These are phyloP conservation scores for Recurvomyces mirabilis DNA, from an alignment of 495 filamentous ascomycete species.

Conservation along the genomic window DNA sequence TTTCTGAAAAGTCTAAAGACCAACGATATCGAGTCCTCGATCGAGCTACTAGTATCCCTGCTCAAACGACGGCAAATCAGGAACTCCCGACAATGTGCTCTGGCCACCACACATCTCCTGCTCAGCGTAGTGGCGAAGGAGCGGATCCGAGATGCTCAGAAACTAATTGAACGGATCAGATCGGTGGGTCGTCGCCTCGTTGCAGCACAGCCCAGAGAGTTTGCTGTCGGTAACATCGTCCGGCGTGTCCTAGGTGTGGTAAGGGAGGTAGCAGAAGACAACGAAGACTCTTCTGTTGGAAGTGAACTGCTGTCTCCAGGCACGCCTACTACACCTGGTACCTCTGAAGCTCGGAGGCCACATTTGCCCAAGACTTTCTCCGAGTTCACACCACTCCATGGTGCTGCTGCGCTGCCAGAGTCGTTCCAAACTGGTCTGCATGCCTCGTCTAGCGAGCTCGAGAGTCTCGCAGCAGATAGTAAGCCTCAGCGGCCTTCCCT, in stretches of 20 bases:
- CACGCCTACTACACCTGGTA: too few species aligned
- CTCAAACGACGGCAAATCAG: slow-evolving; percentile 83
- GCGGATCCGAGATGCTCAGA: slow-evolving; percentile 58
- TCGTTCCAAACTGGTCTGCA: not conserved
- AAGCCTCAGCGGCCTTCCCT: slow-evolving; percentile 43
- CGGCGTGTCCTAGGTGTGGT: slow-evolving; percentile 81
- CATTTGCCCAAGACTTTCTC: slow-evolving; percentile 29
- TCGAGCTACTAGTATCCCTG: slow-evolving; percentile 73
- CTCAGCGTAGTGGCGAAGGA: slow-evolving; percentile 64
- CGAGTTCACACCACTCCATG: slow-evolving; percentile 35
- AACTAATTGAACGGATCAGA: slow-evolving; percentile 67
- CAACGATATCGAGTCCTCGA: slow-evolving; percentile 62
- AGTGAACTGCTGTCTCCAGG: too few species aligned
- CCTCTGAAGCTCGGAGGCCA: slow-evolving; percentile 28
- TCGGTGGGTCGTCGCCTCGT: slow-evolving; percentile 61
- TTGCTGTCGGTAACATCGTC: slow-evolving; percentile 88
- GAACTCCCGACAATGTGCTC: slow-evolving; percentile 75
- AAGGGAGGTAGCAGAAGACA: slow-evolving; percentile 71
- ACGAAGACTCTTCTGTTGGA: slow-evolving; percentile 47
- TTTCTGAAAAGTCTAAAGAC: slow-evolving; percentile 68
- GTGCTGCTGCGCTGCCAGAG: slow-evolving; percentile 27
- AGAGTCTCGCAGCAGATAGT: slow-evolving; percentile 13
- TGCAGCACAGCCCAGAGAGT: slow-evolving; percentile 73
- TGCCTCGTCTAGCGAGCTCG: slow-evolving; percentile 6
- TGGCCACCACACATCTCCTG: slow-evolving; percentile 79